Evolutionary conservation across 2,329 filamentous ascomycete genomes (phyloP).

Genomic region (Bimuria novae-zelandiae): DNA sequence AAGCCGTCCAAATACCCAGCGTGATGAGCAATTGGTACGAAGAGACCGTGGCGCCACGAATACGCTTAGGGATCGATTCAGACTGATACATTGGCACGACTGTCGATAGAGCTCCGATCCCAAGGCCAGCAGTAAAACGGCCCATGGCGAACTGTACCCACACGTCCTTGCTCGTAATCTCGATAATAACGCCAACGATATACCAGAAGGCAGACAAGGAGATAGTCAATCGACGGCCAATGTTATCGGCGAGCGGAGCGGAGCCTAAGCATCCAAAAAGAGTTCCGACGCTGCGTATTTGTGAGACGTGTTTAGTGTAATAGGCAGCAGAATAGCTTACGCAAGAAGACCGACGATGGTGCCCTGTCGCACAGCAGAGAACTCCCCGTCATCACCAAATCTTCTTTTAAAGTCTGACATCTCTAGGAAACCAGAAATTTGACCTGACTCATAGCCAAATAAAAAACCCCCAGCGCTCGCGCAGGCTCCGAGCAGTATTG

Average conservation of each 20-base stretch:
- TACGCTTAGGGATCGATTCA: conserved; percentile 67
- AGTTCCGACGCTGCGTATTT: conserved; percentile 60
- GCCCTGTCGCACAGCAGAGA: conserved; percentile 40
- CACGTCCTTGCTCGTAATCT: conserved; percentile 61
- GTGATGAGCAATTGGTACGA: conserved; percentile 73
- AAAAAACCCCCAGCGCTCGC: conserved; percentile 45
- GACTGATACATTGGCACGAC: conserved; percentile 65
- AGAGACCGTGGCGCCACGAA: conserved; percentile 66
- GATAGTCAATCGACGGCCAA: conserved; percentile 67
- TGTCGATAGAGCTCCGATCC: conserved; percentile 68
- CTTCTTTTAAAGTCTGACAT: conserved; percentile 41
- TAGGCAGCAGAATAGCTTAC: conserved; percentile 21
- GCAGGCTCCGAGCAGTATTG: conserved; percentile 35
- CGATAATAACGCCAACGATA: conserved; percentile 67
- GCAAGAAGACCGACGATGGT: conserved; percentile 43
- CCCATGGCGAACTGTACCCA: conserved; percentile 70
- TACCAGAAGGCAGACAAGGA: conserved; percentile 65
- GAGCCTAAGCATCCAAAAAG: conserved; percentile 70
- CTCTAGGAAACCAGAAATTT: conserved; percentile 40
- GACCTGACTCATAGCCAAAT: conserved; percentile 38
- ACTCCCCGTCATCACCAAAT: conserved; percentile 39
- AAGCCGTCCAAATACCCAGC: conserved; percentile 63
- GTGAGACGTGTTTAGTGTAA: conserved; percentile 10
- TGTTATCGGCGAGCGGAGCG: conserved; percentile 63
- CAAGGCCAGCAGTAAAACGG: conserved; percentile 66